Evolutionary conservation across 2,329 filamentous ascomycete species (phyloP), one percentile per base, ranked within the genome.

Genomic region (Epichloe amarillans): DNA sequence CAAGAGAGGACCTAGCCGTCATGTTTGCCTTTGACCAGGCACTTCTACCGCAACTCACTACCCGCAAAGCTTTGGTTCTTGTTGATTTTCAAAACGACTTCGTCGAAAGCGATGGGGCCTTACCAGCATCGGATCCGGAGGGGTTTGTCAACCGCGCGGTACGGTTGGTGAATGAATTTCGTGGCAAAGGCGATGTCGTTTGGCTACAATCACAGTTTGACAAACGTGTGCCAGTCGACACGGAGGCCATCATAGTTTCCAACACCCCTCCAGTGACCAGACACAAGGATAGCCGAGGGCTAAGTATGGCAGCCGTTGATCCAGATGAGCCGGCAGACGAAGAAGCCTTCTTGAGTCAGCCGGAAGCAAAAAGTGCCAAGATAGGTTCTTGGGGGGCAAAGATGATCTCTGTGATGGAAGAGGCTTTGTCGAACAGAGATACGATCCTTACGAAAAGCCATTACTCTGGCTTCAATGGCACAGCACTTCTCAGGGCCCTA

Each of bases 71-170:
- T 1, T 74, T 98, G 42, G 72, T 97, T 19, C 71, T 94, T 17
- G 75, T 96, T 56, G 91, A 95, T 61, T 79, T 95, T 37, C 93
- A 97, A 62, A 88, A 94, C 60, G 91, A 96, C 64, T 95, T 97
- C 61, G 70, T 94, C 52, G 74, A 80, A 6, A 69, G 78, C 1
- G 74, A 80, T 47, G 85, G 86, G 50, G 77, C 81, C 26, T 68
- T 96, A 19, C 76, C 81, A 12, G 79, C 90, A 47, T 71, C 71
- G 37, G 75, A 79, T 42, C 80, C 82, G 3, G 67, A 76, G 4
- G 78, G 79, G 10, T 87, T 90, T 54, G 65, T 93, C 43, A 74
- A 83, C 39, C 80, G 79, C 30, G 77, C 89, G 41, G 70, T 81
- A 19, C 67, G 75, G 6, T 72, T 97, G 2, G 82, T 83, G 41